Percentiles rank a stretch among this genome's conserved stretches.
Conservation (phyloP, 1,139 yeast genomes). For the Hyphopichia burtonii region DNA sequence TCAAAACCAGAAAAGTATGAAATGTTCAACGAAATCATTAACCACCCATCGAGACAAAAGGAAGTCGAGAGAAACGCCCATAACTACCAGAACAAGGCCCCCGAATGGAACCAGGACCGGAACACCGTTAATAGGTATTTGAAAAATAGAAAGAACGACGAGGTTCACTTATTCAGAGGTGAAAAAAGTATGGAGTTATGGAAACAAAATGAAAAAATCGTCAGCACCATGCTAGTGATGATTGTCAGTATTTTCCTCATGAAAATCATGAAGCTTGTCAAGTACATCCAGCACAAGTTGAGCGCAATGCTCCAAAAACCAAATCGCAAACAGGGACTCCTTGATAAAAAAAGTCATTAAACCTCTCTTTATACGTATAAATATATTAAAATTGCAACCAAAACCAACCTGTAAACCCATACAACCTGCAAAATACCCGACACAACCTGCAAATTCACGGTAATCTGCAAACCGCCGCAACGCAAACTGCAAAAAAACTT, state of each 20-base stretch:
- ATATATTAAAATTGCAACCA: neutral
- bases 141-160: slow-evolving; percentile 30
- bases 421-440: neutral
- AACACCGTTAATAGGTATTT: slow-evolving; percentile 35
- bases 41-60: slow-evolving; percentile 42
- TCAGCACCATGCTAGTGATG: slow-evolving; percentile 36
- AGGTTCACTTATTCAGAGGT: slow-evolving; percentile 35
- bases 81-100: slow-evolving; percentile 33
- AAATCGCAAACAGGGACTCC: neutral
- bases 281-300: neutral
- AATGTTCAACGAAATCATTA: slow-evolving; percentile 47
- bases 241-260: slow-evolving; percentile 13
- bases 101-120: slow-evolving; percentile 28
- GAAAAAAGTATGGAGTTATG: slow-evolving; percentile 26
- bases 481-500: neutral
- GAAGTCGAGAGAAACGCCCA: slow-evolving; percentile 60
- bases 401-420: neutral
- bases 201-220: slow-evolving; percentile 39
- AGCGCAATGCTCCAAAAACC: neutral
- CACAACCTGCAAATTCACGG: neutral
- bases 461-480: neutral
- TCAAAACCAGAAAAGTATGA: slow-evolving; percentile 33
- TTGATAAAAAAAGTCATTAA: neutral
- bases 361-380: too few species aligned
- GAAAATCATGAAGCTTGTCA: slow-evolving; percentile 8